Evolutionary conservation across 225 moss, liverwort and hornwort species (phyloP).

Genomic region (Pleurozium schreberi): DNA sequence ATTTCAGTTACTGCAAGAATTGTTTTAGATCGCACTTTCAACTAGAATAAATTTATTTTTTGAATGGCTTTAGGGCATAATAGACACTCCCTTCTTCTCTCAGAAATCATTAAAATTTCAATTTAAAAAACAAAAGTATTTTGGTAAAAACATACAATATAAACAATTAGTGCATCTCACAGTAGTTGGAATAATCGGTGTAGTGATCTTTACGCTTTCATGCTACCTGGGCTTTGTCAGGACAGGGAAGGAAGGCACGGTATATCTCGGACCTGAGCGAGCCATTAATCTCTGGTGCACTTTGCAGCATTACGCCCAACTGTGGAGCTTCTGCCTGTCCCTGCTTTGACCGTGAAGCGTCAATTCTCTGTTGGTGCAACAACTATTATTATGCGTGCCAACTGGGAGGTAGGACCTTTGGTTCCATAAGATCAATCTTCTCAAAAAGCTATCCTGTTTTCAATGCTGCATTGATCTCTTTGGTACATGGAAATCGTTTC

Average conservation of each 20-base stretch:
- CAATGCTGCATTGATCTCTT: neutral
- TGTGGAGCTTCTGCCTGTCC: slow-evolving; percentile 79
- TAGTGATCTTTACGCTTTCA: neutral
- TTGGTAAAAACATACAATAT: neutral
- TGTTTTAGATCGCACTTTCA: neutral
- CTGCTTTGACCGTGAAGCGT: slow-evolving; percentile 46
- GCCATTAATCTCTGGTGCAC: slow-evolving; percentile 42
- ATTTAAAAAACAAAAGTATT: too few species aligned
- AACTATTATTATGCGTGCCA: slow-evolving; percentile 43
- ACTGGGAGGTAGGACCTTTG: slow-evolving; percentile 45
- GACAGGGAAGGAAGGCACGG: slow-evolving; percentile 34
- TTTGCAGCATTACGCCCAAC: slow-evolving; percentile 78
- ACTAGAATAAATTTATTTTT: neutral
- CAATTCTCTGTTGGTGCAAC: slow-evolving; percentile 54
- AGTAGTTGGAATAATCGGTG: neutral
- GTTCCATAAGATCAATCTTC: neutral
- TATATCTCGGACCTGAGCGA: slow-evolving; percentile 46
- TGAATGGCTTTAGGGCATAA: neutral
- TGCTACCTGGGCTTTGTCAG: slow-evolving; percentile 44
- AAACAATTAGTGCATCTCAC: neutral
- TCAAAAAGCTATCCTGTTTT: neutral
- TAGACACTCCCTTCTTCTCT: neutral
- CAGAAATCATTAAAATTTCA: neutral
- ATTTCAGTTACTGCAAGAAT: neutral
- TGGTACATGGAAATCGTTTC: neutral